Base-by-base conservation (phyloP, 2,329 filamentous ascomycete species). In the Colletotrichum shisoi region DNA sequence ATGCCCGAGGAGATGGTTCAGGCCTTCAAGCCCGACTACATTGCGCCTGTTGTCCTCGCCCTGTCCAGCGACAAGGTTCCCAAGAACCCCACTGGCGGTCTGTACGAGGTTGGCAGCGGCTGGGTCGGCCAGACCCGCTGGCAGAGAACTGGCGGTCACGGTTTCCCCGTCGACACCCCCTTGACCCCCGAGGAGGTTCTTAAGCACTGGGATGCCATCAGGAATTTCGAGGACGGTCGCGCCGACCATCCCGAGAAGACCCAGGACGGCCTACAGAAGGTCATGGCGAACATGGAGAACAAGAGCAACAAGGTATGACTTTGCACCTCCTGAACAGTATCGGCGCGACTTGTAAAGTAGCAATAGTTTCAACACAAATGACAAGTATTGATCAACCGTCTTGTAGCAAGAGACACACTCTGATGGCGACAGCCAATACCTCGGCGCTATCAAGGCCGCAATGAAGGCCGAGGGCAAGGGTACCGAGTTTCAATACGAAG, bases 21-120 rank as follows among this genome's bases (percentile, higher is more conserved):
- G 83, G 94, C 95, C 52, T 97, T 99, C 86, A 99, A 98, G 89
- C 95, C 95, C 68, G 94, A 98, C 77, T 98, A 97, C 80, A 94
- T 99, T 78, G 95, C 95, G 60, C 95, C 95, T 69, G 82, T 98
- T 44, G 94, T 99, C 58, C 88, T 94, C 62, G 88, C 94, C 49
- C 91, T 99, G 65, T 84, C 79, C 79, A 92, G 89, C 77, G 95
- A 99, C 82, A 92, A 92, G 81, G 89, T 93, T 60, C 94, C 95
- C 34, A 87, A 91, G 75, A 88, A 91, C 72, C 87, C 89, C 17
- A 97, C 93, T 65, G 94, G 94, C 71, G 90, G 90, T 60, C 86
- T 99, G 54, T 99, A 93, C 81, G 95, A 99, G 82, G 92, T 94
- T 72, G 95, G 95, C 74, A 95, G 92, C 76, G 95, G 94, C 71